Conservation (phyloP, 129 eudicot species). For the Ambrosia trifida region DNA sequence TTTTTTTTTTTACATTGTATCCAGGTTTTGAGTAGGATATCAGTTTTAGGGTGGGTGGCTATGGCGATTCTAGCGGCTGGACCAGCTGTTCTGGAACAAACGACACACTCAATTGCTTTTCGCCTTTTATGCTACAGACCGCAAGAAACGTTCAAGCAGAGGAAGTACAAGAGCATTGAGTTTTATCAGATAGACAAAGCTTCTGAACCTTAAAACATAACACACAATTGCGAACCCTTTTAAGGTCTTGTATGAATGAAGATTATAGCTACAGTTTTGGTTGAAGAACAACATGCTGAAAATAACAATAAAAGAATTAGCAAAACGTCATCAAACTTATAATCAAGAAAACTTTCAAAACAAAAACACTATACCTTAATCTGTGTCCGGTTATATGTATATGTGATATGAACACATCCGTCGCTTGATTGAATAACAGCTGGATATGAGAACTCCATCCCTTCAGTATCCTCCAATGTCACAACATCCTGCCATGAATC, state of each 20-base stretch:
- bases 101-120: too few relatives aligned
- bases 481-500: constrained; percentile 66
- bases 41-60: too few relatives aligned
- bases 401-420: constrained; percentile 75
- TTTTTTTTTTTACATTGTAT: too few relatives aligned
- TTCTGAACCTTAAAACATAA: too few relatives aligned
- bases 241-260: neutral
- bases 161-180: too few relatives aligned
- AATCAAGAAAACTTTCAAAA: constrained; percentile 8
- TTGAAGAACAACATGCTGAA: constrained; percentile 57
- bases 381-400: constrained; percentile 78
- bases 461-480: constrained; percentile 59
- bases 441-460: constrained; percentile 91
- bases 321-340: neutral
- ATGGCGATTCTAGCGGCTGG: too few relatives aligned
- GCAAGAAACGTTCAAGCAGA: too few relatives aligned
- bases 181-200: too few relatives aligned
- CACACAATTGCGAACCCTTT: neutral
- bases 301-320: constrained; percentile 1
- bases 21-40: too few relatives aligned
- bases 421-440: constrained; percentile 74
- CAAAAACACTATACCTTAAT: constrained; percentile 54
- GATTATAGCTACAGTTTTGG: constrained; percentile 29
- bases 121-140: too few relatives aligned
- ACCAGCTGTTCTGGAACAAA: too few relatives aligned